Base-by-base conservation (phyloP, 371 early-diverging fungal species). In the Capillidium heterosporum region DNA sequence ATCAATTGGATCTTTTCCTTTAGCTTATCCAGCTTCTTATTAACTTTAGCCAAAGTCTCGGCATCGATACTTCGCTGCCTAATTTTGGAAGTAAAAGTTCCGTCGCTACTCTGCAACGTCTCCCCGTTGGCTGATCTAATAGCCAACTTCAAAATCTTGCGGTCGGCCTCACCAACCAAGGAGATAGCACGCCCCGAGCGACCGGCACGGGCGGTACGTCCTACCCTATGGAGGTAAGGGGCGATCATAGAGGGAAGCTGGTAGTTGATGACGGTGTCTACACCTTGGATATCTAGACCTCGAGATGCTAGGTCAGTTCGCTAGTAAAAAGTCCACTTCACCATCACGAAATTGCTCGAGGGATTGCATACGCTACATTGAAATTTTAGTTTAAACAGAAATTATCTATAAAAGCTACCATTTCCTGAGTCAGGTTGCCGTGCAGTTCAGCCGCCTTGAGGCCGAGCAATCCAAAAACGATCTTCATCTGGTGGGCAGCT, bases 301-400 rank as follows among this genome's bases (percentile, higher is more conserved):
- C 99, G 82, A 5, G 96, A 88, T n/a, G 99, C 99, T 32, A 99
- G 74, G 78, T 99, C 99, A 0, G 99, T 99, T n/a, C 17, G 97
- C 96, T 64, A 99, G 75, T 64, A 95, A 75, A 67, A 77, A 92
- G 61, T 87, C 89, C 15, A 84, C 89, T 60, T 82, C 77, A 23
- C 74, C 71, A 60, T 87, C 86, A 53, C 95, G 81, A 77, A 99
- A 99, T 51, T 75, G 67, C 61, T 90, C 89, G 28, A 99, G 71
- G 10, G 99, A 81, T 61, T 87, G 87, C 32, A 95, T 63, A 60
- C 98, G 86, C 66, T 87, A 58, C 21, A 41, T 46, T 23, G 43
- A 23, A 41, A 39, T 29, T 26, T 23, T 28, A 23, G 1, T 32
- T 32, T 53, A 43, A 17, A 23, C 8, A 32, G 23, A 0, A 11